These are phyloP conservation scores for Priceomyces medius DNA, from an alignment of 805 yeast genomes.

Conservation along the genomic window DNA sequence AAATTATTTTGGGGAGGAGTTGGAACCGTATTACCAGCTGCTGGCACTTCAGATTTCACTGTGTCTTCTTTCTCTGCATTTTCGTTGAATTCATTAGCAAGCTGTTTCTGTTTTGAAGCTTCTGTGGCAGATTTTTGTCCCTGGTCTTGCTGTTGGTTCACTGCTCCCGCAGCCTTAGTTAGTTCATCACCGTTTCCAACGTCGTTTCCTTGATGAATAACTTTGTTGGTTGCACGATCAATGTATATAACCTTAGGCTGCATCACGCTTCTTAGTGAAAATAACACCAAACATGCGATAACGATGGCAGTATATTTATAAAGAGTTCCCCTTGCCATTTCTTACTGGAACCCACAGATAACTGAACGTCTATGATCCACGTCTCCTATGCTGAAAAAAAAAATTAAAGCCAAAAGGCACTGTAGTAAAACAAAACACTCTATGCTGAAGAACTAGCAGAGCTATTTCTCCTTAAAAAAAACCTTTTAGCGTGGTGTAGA, in stretches of 20 bases:
- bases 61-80: not conserved
- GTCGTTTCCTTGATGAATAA: slow-evolving; percentile 4
- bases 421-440: no score
- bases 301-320: slow-evolving; percentile 9
- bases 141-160: not conserved
- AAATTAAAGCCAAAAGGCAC: no score
- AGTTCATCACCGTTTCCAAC: not conserved
- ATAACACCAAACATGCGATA: slow-evolving; percentile 14
- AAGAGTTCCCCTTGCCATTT: slow-evolving; percentile 1
- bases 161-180: not conserved
- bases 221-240: slow-evolving; percentile 15
- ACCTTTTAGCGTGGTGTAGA: no score
- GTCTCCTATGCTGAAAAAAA: not conserved
- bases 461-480: no score
- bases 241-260: slow-evolving; percentile 16
- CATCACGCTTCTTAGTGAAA: slow-evolving; percentile 8
- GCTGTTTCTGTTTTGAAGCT: not conserved
- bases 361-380: not conserved
- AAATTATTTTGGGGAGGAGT: no score
- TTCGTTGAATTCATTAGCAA: no score
- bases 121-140: not conserved
- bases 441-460: no score
- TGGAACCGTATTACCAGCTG: not conserved
- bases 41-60: not conserved
- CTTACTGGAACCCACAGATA: no score